A percentile compares a stretch with the other conserved stretches of the same genome.
Evolutionary conservation across 495 filamentous ascomycete species (phyloP).

Genomic region (Penicillium goetzii): DNA sequence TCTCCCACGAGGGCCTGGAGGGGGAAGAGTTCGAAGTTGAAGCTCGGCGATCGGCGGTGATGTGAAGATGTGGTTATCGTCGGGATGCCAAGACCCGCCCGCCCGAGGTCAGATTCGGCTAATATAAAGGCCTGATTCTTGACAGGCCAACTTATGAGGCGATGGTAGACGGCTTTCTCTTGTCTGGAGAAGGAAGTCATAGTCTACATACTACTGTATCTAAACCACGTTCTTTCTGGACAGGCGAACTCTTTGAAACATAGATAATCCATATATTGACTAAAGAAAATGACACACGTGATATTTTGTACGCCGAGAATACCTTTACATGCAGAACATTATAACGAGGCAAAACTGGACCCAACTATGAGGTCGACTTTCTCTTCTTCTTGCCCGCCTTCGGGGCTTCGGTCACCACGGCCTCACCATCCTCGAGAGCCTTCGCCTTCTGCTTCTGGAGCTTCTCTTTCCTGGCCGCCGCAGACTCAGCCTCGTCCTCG

Average conservation of each 20-base stretch:
- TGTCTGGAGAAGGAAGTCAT: neutral
- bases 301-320: conserved; percentile 47
- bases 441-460: conserved; percentile 57
- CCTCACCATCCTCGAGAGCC: conserved; percentile 47
- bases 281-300: conserved; percentile 32
- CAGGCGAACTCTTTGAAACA: neutral
- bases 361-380: conserved; percentile 47
- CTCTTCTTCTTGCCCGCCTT: conserved; percentile 50
- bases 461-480: conserved; percentile 62
- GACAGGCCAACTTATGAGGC: conserved; percentile 15
- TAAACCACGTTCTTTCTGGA: neutral
- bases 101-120: conserved; percentile 52
- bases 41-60: conserved; percentile 38
- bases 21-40: conserved; percentile 24
- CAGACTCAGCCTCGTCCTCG: conserved; percentile 53
- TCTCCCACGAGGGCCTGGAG: conserved; percentile 14
- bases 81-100: conserved; percentile 34
- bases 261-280: conserved; percentile 5
- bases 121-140: conserved; percentile 32
- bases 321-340: conserved; percentile 42
- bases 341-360: conserved; percentile 27
- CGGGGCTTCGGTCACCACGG: conserved; percentile 27
- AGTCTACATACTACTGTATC: neutral
- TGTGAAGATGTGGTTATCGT: conserved; percentile 38
- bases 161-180: neutral